Evolutionary conservation across 208 protist genomes (phyloP).

Genomic region (Acanthamoeba divionensis): DNA sequence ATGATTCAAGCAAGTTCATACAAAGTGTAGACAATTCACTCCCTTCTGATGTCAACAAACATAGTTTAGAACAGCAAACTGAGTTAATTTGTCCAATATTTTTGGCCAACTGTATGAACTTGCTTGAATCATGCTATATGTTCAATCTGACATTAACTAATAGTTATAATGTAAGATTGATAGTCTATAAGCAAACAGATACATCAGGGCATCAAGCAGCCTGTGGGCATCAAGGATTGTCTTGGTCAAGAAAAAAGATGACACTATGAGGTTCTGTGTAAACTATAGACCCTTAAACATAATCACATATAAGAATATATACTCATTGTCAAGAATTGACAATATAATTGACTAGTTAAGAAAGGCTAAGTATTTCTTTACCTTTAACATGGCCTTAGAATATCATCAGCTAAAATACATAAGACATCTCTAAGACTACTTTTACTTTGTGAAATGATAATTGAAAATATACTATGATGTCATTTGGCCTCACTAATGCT

Average conservation of each 20-base stretch:
- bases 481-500: neutral
- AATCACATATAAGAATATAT: neutral
- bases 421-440: constrained; percentile 38
- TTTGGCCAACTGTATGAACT: too few relatives aligned
- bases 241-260: neutral
- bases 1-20: too few relatives aligned
- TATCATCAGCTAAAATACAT: constrained; percentile 29
- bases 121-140: too few relatives aligned
- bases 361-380: neutral
- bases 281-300: neutral
- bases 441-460: constrained; percentile 10
- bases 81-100: too few relatives aligned
- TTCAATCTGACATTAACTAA: too few relatives aligned
- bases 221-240: neutral
- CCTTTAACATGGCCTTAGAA: neutral
- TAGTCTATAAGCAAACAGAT: neutral
- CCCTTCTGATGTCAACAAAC: too few relatives aligned
- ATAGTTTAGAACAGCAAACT: too few relatives aligned
- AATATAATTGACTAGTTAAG: neutral
- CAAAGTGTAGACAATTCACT: too few relatives aligned
- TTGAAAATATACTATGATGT: neutral
- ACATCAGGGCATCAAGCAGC: neutral
- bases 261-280: neutral
- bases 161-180: neutral
- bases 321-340: neutral